Evolutionary conservation across 1,284 basidiomycete genomes (phyloP).

Genomic region (Sanghuangporus weigelae): DNA sequence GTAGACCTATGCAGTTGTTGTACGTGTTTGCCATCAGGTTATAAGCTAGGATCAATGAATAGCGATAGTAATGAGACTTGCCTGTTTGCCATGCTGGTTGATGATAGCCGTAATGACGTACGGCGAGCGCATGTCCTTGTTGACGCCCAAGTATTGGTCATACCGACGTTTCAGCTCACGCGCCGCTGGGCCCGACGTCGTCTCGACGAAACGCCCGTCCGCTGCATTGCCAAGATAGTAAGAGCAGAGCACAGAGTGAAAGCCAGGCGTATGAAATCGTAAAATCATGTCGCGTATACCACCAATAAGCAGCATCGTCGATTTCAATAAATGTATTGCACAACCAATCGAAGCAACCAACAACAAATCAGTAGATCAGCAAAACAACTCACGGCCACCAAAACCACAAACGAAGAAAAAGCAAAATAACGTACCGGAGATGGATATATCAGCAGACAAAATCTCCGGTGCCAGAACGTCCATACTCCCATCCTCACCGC

Average conservation of each 20-base stretch:
- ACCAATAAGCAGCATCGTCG: no score
- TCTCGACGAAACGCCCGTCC: constrained; percentile 74
- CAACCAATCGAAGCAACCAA: no score
- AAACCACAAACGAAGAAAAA: background rate
- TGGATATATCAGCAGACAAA: constrained; percentile 50
- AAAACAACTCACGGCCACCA: constrained; percentile 8
- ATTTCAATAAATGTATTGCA: no score
- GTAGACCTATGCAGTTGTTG: constrained; percentile 38
- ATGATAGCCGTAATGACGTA: constrained; percentile 73
- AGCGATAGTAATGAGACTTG: background rate
- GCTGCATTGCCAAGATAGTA: constrained; percentile 31
- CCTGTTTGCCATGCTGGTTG: constrained; percentile 67
- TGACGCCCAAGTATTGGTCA: constrained; percentile 62
- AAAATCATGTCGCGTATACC: no score
- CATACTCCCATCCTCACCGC: constrained; percentile 22
- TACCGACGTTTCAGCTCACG: constrained; percentile 69
- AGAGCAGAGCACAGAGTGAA: no score
- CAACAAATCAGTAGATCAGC: background rate
- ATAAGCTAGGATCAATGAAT: background rate
- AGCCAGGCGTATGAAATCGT: no score
- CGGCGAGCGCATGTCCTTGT: constrained; percentile 61
- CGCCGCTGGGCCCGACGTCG: constrained; percentile 65
- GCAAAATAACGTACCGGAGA: constrained; percentile 47
- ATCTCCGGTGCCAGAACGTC: constrained; percentile 41
- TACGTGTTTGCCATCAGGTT: no score